phyloP scores from a whole-genome alignment of 371 early-diverging fungal genomes.

The Blakeslea trispora region DNA sequence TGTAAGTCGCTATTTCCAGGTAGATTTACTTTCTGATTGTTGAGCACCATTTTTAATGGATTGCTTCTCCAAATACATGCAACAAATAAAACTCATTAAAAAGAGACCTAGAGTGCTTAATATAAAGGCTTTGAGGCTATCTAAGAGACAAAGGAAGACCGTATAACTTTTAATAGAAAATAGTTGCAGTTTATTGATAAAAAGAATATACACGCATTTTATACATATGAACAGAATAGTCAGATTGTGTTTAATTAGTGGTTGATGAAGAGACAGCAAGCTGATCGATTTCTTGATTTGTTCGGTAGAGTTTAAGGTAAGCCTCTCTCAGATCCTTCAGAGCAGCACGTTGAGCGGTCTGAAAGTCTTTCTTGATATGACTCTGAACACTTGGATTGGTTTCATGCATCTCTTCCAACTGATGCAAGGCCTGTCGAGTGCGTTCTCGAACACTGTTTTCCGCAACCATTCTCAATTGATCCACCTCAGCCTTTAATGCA shows the following conservation, averaged over 20 bases:
- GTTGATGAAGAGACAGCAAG: background rate
- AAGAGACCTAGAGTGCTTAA: no score
- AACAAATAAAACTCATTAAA: no score
- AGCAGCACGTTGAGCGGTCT: conserved; percentile 5
- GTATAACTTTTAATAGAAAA: no score
- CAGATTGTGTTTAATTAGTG: background rate
- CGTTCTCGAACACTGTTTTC: conserved; percentile 15
- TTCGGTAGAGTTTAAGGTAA: conserved; percentile 1
- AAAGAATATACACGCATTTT: background rate
- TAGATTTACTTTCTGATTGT: no score
- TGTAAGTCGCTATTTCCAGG: no score
- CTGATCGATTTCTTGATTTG: conserved; percentile 4
- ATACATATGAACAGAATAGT: background rate
- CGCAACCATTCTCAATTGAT: conserved; percentile 9
- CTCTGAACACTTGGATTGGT: background rate
- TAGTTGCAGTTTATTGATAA: background rate
- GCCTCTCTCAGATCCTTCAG: conserved; percentile 2
- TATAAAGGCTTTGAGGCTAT: no score
- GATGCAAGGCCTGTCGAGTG: background rate
- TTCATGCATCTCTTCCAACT: background rate
- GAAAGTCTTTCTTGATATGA: conserved; percentile 1
- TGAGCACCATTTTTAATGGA: no score
- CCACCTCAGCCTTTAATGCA: conserved; percentile 18
- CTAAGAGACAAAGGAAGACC: no score
- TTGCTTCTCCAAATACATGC: no score